Evolutionary conservation across 257 asterid genomes (phyloP).

Genomic region (Scutellaria baicalensis): DNA sequence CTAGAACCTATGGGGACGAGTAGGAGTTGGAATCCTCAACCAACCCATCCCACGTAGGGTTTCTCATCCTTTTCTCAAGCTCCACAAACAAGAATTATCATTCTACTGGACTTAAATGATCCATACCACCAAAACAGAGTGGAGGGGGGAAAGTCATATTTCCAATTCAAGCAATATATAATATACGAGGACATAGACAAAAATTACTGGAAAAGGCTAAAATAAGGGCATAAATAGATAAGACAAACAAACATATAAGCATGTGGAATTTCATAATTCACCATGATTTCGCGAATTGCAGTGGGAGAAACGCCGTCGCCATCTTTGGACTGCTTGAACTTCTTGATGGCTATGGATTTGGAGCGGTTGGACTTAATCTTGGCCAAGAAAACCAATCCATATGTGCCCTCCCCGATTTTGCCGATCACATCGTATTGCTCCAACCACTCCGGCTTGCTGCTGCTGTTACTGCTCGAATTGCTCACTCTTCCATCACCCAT

Average conservation of each 20-base stretch:
- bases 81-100: not conserved
- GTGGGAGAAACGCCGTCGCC: slow-evolving; percentile 99
- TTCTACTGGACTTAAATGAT: not conserved
- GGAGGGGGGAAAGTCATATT: not conserved
- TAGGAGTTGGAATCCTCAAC: no score
- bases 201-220: not conserved
- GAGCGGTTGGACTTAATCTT: slow-evolving; percentile 71
- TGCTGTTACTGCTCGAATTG: slow-evolving; percentile 30
- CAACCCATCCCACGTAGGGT: no score
- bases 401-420: slow-evolving; percentile 94
- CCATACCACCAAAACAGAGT: not conserved
- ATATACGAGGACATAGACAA: not conserved
- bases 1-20: no score
- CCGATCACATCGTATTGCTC: slow-evolving; percentile 93
- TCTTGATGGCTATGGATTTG: slow-evolving; percentile 88
- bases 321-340: slow-evolving; percentile 96
- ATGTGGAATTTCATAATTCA: slow-evolving; percentile 3
- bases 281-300: slow-evolving; percentile 99
- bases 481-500: slow-evolving; percentile 51
- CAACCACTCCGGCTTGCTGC: slow-evolving; percentile 87
- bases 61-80: not conserved
- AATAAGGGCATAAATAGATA: not conserved
- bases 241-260: not conserved
- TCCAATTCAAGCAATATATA: not conserved
- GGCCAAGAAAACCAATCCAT: slow-evolving; percentile 91